phyloP scores from a whole-genome alignment of 2,329 filamentous ascomycete species.

The Xylaria sp. region DNA sequence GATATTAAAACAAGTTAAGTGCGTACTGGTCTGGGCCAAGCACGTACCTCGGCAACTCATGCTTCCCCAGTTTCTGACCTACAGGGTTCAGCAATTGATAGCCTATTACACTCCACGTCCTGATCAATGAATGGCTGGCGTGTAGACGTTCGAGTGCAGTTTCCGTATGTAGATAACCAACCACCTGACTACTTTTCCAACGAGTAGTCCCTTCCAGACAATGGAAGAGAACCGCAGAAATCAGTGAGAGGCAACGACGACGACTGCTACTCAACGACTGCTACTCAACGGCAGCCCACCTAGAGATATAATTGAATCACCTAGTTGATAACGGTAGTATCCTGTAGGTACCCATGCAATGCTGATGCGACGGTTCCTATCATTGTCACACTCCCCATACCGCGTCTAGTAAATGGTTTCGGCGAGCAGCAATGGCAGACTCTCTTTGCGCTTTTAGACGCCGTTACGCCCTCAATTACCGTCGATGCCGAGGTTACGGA shows the following conservation, averaged over 20 bases:
- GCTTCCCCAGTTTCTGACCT: no score
- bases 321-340: neutral
- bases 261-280: neutral
- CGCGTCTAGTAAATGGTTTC: conserved; percentile 31
- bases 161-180: no score
- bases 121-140: no score
- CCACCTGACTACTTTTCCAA: no score
- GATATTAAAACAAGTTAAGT: no score
- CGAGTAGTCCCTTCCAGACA: no score
- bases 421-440: conserved; percentile 58
- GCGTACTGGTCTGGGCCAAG: no score
- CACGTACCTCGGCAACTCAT: no score
- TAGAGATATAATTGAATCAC: no score
- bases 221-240: neutral
- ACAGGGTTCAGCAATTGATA: no score
- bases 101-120: no score
- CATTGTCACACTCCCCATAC: conserved; percentile 31
- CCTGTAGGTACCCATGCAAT: conserved; percentile 29
- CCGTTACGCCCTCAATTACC: conserved; percentile 65
- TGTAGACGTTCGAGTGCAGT: no score
- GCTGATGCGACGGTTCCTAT: conserved; percentile 29
- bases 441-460: conserved; percentile 60
- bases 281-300: neutral
- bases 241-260: neutral
- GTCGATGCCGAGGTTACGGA: conserved; percentile 48